Base-by-base conservation (phyloP, 2,329 filamentous ascomycete genomes). In the Helminthosporium solani region DNA sequence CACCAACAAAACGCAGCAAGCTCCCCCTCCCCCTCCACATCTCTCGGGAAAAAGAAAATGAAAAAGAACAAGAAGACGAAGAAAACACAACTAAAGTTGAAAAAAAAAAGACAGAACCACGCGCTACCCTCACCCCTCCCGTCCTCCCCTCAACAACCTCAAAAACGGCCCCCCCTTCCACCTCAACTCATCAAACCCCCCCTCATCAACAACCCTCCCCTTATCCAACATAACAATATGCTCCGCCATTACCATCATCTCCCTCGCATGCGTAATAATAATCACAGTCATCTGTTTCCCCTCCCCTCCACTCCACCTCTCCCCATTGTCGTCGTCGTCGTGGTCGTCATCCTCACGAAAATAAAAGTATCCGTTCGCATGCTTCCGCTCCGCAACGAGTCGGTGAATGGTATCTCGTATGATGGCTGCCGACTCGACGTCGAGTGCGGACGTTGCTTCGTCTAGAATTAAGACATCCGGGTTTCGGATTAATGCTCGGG, bases 171-270 rank as follows among this genome's bases (percentile, higher is more conserved):
- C 53, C 36, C 46, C 58, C 52, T 49, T 65, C 47, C 55, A 49
- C 47, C 52, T 65, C 57, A 96, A 66, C 47, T 82, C 81, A 2
- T 78, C 71, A 67, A 85, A 96, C 0, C 67, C 60, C 0, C 91
- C 91, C 44, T 78, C 71, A 63, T 92, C 86, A 6, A 88, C 81
- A 2, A 80, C 74, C 2, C 80, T 78, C 0, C 83, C 80, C n/a
- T 87, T 80, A 21, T 95, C 76, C 48, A 85, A 57, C 51, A 96
- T 82, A 1, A 92, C 75, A 7, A 96, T 75, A 35, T 81, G 77
- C 63, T 90, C 84, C 0, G 86, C 87, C 47, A 88, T 80, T 46
- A 79, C 78, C 88, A 97, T 96, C 89, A 96, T 95, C 61, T 92
- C 86, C 50, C 75, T 77, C 46, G 79, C 82, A 70, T 96, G 92